Evolutionary conservation across 257 asterid species (phyloP).

Genomic region (Buddleja alternifolia): DNA sequence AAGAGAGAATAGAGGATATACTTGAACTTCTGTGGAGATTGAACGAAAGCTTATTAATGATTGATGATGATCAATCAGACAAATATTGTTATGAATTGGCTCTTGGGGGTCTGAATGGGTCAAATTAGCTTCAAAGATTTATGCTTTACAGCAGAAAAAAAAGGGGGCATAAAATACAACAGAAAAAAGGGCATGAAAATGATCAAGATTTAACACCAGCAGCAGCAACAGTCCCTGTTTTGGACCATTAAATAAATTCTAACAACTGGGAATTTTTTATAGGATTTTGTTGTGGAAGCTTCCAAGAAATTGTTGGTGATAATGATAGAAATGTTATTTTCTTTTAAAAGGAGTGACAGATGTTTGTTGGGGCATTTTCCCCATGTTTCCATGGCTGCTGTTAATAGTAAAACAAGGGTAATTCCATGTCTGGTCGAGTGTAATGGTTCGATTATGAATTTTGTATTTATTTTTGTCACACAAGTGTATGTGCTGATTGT

Average conservation of each 20-base stretch:
- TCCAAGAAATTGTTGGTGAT: conserved; percentile 32
- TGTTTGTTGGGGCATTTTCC: no score
- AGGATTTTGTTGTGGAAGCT: conserved; percentile 23
- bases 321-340: not conserved
- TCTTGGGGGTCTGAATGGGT: conserved; percentile 29
- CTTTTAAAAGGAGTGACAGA: no score
- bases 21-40: not conserved
- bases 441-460: no score
- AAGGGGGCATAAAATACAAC: not conserved
- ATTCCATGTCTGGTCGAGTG: no score
- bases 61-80: conserved; percentile 3
- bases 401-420: no score
- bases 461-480: no score
- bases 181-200: not conserved
- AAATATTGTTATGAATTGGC: conserved; percentile 17
- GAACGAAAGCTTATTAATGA: conserved; percentile 21
- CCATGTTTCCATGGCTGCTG: no score
- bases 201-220: conserved; percentile 5
- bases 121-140: conserved; percentile 28
- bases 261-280: not conserved
- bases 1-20: conserved; percentile 32
- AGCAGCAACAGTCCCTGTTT: not conserved
- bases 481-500: no score
- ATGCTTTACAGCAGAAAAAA: not conserved
- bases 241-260: not conserved